phyloP scores from a whole-genome alignment of 257 asterid genomes.

The Fraxinus pennsylvanica region DNA sequence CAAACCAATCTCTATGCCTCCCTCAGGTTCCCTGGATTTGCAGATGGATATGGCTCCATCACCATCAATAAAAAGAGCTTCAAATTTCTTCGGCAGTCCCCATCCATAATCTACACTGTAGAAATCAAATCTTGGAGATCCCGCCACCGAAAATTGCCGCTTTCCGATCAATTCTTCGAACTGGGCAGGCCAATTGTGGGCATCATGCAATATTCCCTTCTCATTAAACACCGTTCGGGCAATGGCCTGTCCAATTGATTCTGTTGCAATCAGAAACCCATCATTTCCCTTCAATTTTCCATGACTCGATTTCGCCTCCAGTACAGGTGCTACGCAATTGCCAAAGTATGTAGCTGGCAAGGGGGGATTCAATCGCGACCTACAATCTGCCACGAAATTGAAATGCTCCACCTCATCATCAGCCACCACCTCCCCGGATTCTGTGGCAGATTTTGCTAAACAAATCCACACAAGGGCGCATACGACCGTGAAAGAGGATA shows the following conservation, averaged over 20 bases:
- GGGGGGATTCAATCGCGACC: slow-evolving; percentile 38
- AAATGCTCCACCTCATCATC: slow-evolving; percentile 41
- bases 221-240: slow-evolving; percentile 18
- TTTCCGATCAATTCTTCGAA: slow-evolving; percentile 6
- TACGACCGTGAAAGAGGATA: slow-evolving; percentile 28
- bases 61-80: slow-evolving; percentile 18
- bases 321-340: slow-evolving; percentile 27
- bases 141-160: background rate
- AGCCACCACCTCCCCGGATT: slow-evolving; percentile 15
- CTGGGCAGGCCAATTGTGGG: slow-evolving; percentile 26
- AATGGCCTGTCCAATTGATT: slow-evolving; percentile 22
- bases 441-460: slow-evolving; percentile 17
- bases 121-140: slow-evolving; percentile 17
- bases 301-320: slow-evolving; percentile 5
- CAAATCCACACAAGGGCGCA: slow-evolving; percentile 37
- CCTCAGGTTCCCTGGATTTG: slow-evolving; percentile 20
- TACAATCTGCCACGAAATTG: slow-evolving; percentile 30
- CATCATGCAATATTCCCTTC: slow-evolving; percentile 26
- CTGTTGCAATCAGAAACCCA: slow-evolving; percentile 27
- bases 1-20: slow-evolving; percentile 32
- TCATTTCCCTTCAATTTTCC: slow-evolving; percentile 28
- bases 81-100: slow-evolving; percentile 33
- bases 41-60: slow-evolving; percentile 9
- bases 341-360: slow-evolving; percentile 44
- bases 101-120: slow-evolving; percentile 36